Conservation (phyloP, 1,139 yeast species). For the Yarrowia galli region DNA sequence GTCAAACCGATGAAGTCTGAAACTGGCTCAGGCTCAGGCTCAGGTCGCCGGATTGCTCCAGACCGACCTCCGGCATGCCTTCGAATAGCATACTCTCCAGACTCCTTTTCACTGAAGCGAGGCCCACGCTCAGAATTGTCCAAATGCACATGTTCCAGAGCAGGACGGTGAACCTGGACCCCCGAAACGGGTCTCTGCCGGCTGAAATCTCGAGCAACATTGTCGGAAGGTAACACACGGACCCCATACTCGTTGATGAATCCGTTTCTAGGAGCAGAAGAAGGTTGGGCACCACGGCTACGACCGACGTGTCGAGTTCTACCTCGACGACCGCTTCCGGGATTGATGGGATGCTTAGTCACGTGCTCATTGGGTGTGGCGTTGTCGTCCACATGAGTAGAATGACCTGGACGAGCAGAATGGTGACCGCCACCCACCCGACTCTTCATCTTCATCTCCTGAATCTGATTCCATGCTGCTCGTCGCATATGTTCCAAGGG, state of each 20-base stretch:
- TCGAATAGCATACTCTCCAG: slow-evolving; percentile 31
- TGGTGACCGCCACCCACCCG: neutral
- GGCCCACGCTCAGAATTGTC: neutral
- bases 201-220: neutral
- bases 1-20: slow-evolving; percentile 17
- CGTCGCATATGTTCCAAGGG: slow-evolving; percentile 22
- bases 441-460: slow-evolving; percentile 3
- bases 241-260: slow-evolving; percentile 31
- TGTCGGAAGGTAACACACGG: slow-evolving; percentile 20
- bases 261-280: slow-evolving; percentile 9
- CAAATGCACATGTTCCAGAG: neutral
- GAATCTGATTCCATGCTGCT: slow-evolving; percentile 19
- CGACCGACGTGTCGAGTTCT: neutral
- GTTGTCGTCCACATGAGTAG: neutral
- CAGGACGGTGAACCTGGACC: neutral
- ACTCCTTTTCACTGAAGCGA: slow-evolving; percentile 23
- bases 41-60: slow-evolving; percentile 1
- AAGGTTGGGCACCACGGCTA: neutral
- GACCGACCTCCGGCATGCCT: slow-evolving; percentile 1
- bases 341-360: neutral
- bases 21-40: slow-evolving; percentile 4
- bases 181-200: neutral
- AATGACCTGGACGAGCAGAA: neutral
- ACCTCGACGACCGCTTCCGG: neutral
- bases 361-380: neutral